These are phyloP conservation scores for Axilococcus clingmanii DNA, from an alignment of 139 green algal species.

Conservation along the genomic window DNA sequence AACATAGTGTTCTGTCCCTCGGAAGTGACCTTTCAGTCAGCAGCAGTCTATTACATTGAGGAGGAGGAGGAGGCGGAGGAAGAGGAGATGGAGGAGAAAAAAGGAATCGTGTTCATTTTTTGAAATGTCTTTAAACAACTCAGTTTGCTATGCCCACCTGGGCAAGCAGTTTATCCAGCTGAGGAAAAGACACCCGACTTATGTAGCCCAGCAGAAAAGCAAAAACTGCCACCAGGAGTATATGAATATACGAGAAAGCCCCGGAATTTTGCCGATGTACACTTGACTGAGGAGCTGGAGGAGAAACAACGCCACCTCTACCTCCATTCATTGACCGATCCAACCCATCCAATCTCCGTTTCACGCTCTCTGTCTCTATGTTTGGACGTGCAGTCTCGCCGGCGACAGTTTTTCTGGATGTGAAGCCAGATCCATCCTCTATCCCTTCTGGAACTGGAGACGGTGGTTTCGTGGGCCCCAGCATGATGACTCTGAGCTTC, in stretches of 20 bases:
- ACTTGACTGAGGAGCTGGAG: background rate
- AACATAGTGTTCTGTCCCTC: too few species aligned
- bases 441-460: constrained; percentile 51
- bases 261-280: background rate
- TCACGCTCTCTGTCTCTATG: background rate
- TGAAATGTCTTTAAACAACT: too few species aligned
- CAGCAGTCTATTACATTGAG: too few species aligned
- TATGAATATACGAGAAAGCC: constrained; percentile 26
- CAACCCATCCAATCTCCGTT: background rate
- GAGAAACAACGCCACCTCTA: background rate
- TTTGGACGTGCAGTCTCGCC: background rate
- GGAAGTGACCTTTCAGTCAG: too few species aligned
- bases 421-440: constrained; percentile 17
- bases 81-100: too few species aligned
- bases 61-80: too few species aligned
- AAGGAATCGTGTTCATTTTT: too few species aligned
- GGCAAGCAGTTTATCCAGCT: background rate
- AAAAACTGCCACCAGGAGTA: constrained; percentile 40
- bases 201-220: constrained; percentile 32
- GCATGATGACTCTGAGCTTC: constrained; percentile 56
- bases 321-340: background rate
- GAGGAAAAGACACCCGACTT: background rate
- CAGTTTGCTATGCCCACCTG: too few species aligned
- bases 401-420: too few species aligned
- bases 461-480: constrained; percentile 47